Base-by-base conservation (phyloP, 2,329 filamentous ascomycete species). In the Cercospora janseana region DNA sequence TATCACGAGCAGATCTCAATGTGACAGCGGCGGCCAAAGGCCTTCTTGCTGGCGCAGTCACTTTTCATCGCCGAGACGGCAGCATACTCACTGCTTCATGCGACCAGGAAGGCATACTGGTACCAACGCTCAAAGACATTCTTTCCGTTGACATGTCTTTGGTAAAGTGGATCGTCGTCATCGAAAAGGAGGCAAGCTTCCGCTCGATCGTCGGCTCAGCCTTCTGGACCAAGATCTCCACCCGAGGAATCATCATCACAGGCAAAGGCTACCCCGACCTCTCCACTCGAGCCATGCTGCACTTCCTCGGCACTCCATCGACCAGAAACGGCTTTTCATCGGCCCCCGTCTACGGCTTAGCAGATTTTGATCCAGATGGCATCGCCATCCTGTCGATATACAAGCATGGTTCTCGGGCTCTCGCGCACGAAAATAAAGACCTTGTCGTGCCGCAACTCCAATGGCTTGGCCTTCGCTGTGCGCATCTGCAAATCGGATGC, bases 151-250 rank as follows among this genome's bases (percentile, higher is more conserved):
- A 81, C 29, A 66, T 84, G n/a, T 64, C 66, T 0, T 52, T 61
- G 1, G 68, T 78, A 2, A 71, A 72, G 46, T 90, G 85, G 86
- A 71, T 91, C 34, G 70, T 92, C 0, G 78, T 92, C 0, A 78
- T 92, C 44, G 88, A 93, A 64, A 92, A 93, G 69, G 88, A 93
- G 73, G 87, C 87, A n/a, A 86, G 83, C 0, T 92, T 90, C 60
- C 80, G 83, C 5, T 83, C 84, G 0, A 70, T 92, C 13, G 75
- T 80, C 1, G 75, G 76, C 4, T 78, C 77, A 0, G 61, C 67
- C 3, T 85, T 82, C 56, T 84, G 80, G 76, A 63, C 70, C 9
- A 67, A 72, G 1, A 21, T 70, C 2, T 72, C 72, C 2, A 77
- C 79, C 0, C 70, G 74, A n/a, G 85, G 86, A 0, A 69, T 88